These are phyloP conservation scores for Boletellus ananas DNA, from an alignment of 768 basidiomycete genomes.

Conservation along the genomic window DNA sequence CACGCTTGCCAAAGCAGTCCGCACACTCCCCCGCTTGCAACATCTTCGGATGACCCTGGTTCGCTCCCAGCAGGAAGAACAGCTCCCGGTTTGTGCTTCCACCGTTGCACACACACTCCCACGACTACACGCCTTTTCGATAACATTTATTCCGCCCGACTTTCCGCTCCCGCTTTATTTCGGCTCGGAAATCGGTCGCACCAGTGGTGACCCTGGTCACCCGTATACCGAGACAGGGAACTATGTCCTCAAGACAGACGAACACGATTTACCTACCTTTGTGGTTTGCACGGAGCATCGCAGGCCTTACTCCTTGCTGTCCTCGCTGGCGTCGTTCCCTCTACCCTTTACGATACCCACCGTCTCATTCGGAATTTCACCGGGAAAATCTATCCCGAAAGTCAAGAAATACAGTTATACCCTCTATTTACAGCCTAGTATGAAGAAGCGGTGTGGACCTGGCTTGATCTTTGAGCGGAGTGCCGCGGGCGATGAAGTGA, in stretches of 20 bases:
- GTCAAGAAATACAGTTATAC: constrained; percentile 21
- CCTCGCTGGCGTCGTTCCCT: constrained; percentile 24
- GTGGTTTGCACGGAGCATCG: constrained; percentile 50
- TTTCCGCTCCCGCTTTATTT: constrained; percentile 47
- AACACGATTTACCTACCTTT: constrained; percentile 58
- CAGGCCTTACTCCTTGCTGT: constrained; percentile 21
- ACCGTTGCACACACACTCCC: constrained; percentile 66
- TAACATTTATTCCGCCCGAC: constrained; percentile 62
- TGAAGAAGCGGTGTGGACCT: constrained; percentile 38
- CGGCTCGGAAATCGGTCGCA: constrained; percentile 40
- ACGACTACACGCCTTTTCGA: constrained; percentile 57
- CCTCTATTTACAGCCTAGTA: constrained; percentile 30
- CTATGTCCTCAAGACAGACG: constrained; percentile 56
- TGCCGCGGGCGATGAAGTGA: constrained; percentile 65
- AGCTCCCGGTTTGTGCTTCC: constrained; percentile 53
- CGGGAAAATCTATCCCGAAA: constrained; percentile 33
- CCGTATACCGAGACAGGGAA: constrained; percentile 41
- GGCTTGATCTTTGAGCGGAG: constrained; percentile 53
- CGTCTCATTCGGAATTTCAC: not conserved
- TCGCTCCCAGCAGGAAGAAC: constrained; percentile 60
- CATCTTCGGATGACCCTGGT: constrained; percentile 63
- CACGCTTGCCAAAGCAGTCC: constrained; percentile 56
- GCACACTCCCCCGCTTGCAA: constrained; percentile 59
- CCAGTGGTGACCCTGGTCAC: constrained; percentile 21
- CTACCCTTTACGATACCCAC: constrained; percentile 24